Evolutionary conservation across 305 asterid genomes (phyloP).

Genomic region (Fraxinus platypoda): DNA sequence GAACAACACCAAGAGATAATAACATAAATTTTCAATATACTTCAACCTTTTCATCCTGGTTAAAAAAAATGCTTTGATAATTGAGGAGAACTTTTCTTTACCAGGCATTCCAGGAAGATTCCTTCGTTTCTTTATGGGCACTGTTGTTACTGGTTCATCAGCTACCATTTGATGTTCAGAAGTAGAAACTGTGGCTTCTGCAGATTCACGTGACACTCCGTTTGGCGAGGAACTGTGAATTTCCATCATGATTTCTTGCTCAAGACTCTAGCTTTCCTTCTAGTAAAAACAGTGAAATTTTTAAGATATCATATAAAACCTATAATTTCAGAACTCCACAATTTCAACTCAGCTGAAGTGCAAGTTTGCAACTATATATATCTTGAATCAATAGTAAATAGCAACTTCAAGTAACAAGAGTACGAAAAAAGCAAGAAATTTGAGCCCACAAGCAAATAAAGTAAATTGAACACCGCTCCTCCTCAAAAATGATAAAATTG

Average conservation of each 20-base stretch:
- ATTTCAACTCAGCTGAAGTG: constrained; percentile 12
- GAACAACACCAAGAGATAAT: constrained; percentile 13
- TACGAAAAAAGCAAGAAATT: constrained; percentile 7
- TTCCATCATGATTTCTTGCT: constrained; percentile 35
- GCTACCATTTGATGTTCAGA: constrained; percentile 25
- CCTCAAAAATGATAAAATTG: constrained; percentile 3
- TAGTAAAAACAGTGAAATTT: not conserved
- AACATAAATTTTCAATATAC: not conserved
- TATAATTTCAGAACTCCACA: not conserved
- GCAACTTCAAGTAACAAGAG: not conserved
- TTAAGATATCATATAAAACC: not conserved
- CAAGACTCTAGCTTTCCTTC: constrained; percentile 8
- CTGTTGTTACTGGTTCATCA: constrained; percentile 21
- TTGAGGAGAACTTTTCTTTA: constrained; percentile 15
- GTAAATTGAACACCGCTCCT: not conserved
- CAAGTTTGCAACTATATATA: not conserved
- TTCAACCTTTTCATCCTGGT: not conserved
- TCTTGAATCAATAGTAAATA: not conserved
- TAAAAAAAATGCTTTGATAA: too few relatives aligned
- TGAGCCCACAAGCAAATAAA: constrained; percentile 2
- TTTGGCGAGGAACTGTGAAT: constrained; percentile 42
- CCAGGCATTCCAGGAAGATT: constrained; percentile 95
- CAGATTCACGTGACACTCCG: constrained; percentile 26
- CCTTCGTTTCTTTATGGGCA: constrained; percentile 54
- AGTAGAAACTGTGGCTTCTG: constrained; percentile 32